Percentiles rank a stretch among this genome's conserved stretches.
These are phyloP conservation scores for Garcia nutans DNA, from an alignment of 345 rosid genomes.

Conservation along the genomic window DNA sequence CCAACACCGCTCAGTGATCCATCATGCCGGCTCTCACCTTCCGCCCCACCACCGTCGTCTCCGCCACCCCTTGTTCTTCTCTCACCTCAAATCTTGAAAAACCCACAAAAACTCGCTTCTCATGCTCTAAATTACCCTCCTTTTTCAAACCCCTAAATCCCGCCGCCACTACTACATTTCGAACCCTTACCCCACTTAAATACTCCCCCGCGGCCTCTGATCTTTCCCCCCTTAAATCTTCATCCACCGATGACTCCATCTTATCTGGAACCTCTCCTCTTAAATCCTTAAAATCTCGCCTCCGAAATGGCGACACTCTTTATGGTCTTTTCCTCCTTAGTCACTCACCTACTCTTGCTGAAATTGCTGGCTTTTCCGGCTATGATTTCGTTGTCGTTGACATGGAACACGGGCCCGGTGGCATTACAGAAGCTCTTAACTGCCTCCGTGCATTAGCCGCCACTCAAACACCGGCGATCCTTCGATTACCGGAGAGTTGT, in stretches of 20 bases:
- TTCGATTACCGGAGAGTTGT: slow-evolving; percentile 74
- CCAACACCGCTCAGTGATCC: not conserved
- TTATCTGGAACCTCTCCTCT: not conserved
- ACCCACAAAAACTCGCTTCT: slow-evolving; percentile 10
- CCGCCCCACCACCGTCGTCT: not conserved
- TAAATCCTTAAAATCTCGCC: slow-evolving; percentile 65
- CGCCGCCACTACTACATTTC: slow-evolving; percentile 13
- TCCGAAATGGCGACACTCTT: slow-evolving; percentile 66
- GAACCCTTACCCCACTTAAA: slow-evolving; percentile 28
- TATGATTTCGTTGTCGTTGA: slow-evolving; percentile 87
- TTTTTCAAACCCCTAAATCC: slow-evolving; percentile 32
- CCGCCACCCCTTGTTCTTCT: not conserved
- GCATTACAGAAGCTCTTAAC: slow-evolving; percentile 63
- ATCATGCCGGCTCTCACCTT: slow-evolving; percentile 26
- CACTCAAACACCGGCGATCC: slow-evolving; percentile 56
- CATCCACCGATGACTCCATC: slow-evolving; percentile 13
- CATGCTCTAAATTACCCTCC: not conserved
- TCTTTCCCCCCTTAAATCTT: slow-evolving; percentile 26
- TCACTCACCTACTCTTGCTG: slow-evolving; percentile 89
- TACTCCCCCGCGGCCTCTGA: slow-evolving; percentile 30
- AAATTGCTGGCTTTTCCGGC: slow-evolving; percentile 79
- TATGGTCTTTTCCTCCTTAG: slow-evolving; percentile 82
- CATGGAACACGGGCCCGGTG: slow-evolving; percentile 97
- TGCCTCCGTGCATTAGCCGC: slow-evolving; percentile 70
- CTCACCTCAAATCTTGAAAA: not conserved